These are phyloP conservation scores for Bipolaris cookei DNA, from an alignment of 2,329 filamentous ascomycete species.

Conservation along the genomic window DNA sequence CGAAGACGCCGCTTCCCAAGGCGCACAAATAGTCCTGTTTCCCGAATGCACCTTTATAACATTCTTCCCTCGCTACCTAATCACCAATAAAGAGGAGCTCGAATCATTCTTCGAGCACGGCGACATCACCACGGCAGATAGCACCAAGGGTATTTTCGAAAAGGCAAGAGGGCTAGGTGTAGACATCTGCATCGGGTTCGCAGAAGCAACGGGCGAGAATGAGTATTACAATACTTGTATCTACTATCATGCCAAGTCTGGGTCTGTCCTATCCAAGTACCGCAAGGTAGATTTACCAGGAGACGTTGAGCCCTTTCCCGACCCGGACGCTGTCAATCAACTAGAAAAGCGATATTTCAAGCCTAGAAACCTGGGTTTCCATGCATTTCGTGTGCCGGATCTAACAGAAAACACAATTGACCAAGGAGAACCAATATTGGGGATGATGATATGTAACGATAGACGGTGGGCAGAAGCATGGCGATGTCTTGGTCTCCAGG, in stretches of 20 bases:
- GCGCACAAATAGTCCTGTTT: constrained; percentile 58
- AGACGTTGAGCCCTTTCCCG: constrained; percentile 28
- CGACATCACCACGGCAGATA: constrained; percentile 50
- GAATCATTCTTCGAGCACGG: constrained; percentile 58
- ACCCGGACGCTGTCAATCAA: constrained; percentile 58
- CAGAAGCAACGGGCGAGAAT: constrained; percentile 54
- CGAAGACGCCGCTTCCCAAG: constrained; percentile 51
- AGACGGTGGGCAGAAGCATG: constrained; percentile 60
- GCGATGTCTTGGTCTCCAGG: constrained; percentile 59
- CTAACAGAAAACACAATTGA: constrained; percentile 24
- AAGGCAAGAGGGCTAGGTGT: constrained; percentile 54
- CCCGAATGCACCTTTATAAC: constrained; percentile 62
- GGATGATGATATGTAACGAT: constrained; percentile 64
- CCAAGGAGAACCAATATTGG: constrained; percentile 57
- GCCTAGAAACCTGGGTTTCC: constrained; percentile 59
- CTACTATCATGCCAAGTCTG: constrained; percentile 26
- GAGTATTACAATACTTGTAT: constrained; percentile 32
- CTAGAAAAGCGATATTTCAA: constrained; percentile 63
- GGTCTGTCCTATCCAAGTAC: constrained; percentile 28
- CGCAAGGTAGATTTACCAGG: constrained; percentile 30
- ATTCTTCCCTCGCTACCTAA: constrained; percentile 61
- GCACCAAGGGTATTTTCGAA: constrained; percentile 57
- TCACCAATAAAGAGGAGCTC: constrained; percentile 53
- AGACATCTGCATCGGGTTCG: constrained; percentile 61
- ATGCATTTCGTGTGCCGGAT: constrained; percentile 35